Evolutionary conservation across 179 eudicot species (phyloP).

Genomic region (Vitellaria paradoxa): DNA sequence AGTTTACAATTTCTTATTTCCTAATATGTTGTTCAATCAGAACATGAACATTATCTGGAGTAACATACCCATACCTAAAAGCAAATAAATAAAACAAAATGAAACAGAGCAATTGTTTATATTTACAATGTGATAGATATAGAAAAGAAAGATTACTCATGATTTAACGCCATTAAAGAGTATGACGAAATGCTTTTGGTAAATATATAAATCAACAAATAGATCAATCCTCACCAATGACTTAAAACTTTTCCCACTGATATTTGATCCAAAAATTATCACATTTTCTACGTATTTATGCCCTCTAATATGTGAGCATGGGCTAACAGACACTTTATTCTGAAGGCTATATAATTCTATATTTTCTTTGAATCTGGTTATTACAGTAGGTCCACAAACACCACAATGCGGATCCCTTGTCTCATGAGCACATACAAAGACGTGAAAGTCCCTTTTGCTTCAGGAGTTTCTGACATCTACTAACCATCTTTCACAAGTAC

Average conservation of each 20-base stretch:
- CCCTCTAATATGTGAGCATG: constrained; percentile 97
- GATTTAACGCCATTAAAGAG: not conserved
- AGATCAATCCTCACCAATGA: constrained; percentile 62
- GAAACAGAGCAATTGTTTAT: not conserved
- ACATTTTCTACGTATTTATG: constrained; percentile 97
- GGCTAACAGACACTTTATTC: constrained; percentile 74
- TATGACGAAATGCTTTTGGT: too few relatives aligned
- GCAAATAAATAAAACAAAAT: not conserved
- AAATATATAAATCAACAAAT: not conserved
- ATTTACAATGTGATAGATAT: not conserved
- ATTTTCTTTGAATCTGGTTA: constrained; percentile 65
- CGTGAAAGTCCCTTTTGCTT: too few relatives aligned
- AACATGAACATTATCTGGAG: constrained; percentile 74
- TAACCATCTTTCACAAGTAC: constrained; percentile 88
- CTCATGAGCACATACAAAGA: constrained; percentile 41
- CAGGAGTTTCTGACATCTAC: constrained; percentile 89
- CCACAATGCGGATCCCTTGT: constrained; percentile 93
- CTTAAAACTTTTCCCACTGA: constrained; percentile 61
- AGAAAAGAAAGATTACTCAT: not conserved
- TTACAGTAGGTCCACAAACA: constrained; percentile 88
- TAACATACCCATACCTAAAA: constrained; percentile 91
- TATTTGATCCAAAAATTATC: constrained; percentile 72
- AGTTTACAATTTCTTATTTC: constrained; percentile 83
- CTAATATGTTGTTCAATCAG: constrained; percentile 86
- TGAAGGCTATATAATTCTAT: constrained; percentile 46